Percentiles rank a stretch among this genome's conserved stretches.
phyloP scores from a whole-genome alignment of 2,329 filamentous ascomycete genomes.

The Cladobotryum protrusum region DNA sequence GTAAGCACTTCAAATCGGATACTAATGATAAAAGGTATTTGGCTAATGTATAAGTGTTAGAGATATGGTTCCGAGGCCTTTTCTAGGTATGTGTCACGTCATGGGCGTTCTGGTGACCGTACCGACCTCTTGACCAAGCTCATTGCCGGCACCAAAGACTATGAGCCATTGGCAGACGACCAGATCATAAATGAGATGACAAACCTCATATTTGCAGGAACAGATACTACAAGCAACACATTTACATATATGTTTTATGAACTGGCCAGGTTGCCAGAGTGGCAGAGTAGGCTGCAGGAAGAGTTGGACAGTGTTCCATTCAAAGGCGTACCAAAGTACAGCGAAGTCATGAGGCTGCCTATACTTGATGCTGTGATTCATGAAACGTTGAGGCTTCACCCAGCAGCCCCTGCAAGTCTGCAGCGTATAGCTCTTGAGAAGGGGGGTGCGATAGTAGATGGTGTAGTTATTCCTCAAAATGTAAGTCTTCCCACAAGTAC shows the following conservation, averaged over 20 bases:
- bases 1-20: too few species aligned
- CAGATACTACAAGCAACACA: slow-evolving; percentile 1
- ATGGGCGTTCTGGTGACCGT: neutral
- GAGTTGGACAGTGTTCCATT: neutral
- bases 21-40: too few species aligned
- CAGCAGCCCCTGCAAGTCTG: neutral
- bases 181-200: too few species aligned
- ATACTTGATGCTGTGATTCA: slow-evolving; percentile 1
- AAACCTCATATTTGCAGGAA: too few species aligned
- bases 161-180: too few species aligned
- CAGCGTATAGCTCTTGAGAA: neutral
- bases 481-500: too few species aligned
- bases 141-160: neutral
- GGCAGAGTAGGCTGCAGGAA: neutral
- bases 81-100: neutral
- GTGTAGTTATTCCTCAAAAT: too few species aligned
- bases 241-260: slow-evolving; percentile 4
- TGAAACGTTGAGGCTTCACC: slow-evolving; percentile 1
- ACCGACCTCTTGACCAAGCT: slow-evolving; percentile 3
- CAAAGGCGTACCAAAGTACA: neutral
- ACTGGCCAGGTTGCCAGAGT: neutral
- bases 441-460: too few species aligned
- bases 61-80: too few species aligned
- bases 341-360: neutral
- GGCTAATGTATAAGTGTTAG: too few species aligned